These are phyloP conservation scores for Tilletia caries DNA, from an alignment of 1,284 basidiomycete species.

Conservation along the genomic window DNA sequence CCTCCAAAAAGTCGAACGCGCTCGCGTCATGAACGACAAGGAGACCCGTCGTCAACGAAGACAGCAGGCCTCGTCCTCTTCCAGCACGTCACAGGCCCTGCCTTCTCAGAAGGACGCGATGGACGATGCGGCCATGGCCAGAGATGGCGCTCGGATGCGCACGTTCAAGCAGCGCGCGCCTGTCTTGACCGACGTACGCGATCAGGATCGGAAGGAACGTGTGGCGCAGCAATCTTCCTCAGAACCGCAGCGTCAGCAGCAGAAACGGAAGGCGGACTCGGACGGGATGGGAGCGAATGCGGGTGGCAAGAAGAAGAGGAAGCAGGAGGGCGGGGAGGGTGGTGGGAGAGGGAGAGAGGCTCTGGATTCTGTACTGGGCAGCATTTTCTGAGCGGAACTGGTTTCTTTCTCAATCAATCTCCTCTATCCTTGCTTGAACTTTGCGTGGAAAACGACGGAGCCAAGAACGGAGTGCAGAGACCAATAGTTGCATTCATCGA, in stretches of 20 bases:
- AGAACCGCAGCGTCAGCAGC: background rate
- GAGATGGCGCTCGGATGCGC: constrained; percentile 11
- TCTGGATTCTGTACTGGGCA: constrained; percentile 14
- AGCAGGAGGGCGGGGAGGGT: background rate
- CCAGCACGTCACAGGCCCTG: too few relatives aligned
- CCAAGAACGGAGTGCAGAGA: too few relatives aligned
- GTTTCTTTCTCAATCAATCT: background rate
- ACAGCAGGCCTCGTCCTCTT: background rate
- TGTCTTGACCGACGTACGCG: constrained; percentile 43
- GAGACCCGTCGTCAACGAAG: constrained; percentile 62
- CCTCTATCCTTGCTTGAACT: background rate
- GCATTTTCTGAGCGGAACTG: constrained; percentile 10
- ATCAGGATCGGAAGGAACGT: constrained; percentile 23
- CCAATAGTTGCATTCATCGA: too few relatives aligned
- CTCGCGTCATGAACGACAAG: constrained; percentile 82
- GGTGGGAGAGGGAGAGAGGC: constrained; percentile 1
- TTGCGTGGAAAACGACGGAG: too few relatives aligned
- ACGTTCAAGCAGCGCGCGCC: constrained; percentile 46
- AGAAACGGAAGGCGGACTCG: background rate
- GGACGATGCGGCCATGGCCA: constrained; percentile 17
- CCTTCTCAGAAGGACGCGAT: too few relatives aligned
- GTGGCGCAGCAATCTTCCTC: too few relatives aligned
- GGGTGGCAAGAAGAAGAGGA: constrained; percentile 7
- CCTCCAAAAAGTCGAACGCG: constrained; percentile 88
- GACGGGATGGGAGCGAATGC: background rate